These are phyloP conservation scores for Tylopilus felleus DNA, from an alignment of 768 basidiomycete genomes.

Conservation along the genomic window DNA sequence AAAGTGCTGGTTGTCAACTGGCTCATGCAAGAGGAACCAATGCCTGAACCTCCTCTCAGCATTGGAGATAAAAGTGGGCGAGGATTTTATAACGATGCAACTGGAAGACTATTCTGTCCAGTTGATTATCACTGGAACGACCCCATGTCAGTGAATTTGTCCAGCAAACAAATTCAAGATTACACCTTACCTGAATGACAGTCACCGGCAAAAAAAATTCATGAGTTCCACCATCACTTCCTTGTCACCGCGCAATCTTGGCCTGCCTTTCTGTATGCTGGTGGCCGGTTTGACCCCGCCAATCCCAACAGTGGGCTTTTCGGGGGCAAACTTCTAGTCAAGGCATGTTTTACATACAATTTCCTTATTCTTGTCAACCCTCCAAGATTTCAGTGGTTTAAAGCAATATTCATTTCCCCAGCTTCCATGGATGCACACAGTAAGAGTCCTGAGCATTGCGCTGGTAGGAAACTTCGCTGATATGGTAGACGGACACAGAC, in stretches of 20 bases:
- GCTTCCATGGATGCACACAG: not conserved
- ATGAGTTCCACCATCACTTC: not conserved
- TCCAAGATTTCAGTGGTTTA: not conserved
- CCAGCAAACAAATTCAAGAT: not conserved
- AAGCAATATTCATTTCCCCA: slow-evolving; percentile 2
- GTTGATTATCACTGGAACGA: slow-evolving; percentile 1
- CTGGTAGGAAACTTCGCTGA: not conserved
- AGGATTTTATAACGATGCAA: not conserved
- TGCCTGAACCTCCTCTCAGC: not conserved
- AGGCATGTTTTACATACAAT: not conserved
- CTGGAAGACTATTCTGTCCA: not conserved
- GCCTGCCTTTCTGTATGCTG: slow-evolving; percentile 1
- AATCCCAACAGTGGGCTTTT: not conserved
- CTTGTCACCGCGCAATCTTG: not conserved
- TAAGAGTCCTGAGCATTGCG: too few species aligned
- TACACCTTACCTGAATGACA: not conserved
- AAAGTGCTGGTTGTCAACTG: not conserved
- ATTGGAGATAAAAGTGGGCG: not conserved
- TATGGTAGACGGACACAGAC: not conserved
- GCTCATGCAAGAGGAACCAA: not conserved
- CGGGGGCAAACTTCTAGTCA: not conserved
- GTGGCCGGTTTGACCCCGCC: not conserved
- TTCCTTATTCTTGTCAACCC: too few species aligned
- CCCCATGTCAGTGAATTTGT: not conserved
- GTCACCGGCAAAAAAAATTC: not conserved